phyloP scores from a whole-genome alignment of 2,329 filamentous ascomycete species.

The Celoporthe dispersa region DNA sequence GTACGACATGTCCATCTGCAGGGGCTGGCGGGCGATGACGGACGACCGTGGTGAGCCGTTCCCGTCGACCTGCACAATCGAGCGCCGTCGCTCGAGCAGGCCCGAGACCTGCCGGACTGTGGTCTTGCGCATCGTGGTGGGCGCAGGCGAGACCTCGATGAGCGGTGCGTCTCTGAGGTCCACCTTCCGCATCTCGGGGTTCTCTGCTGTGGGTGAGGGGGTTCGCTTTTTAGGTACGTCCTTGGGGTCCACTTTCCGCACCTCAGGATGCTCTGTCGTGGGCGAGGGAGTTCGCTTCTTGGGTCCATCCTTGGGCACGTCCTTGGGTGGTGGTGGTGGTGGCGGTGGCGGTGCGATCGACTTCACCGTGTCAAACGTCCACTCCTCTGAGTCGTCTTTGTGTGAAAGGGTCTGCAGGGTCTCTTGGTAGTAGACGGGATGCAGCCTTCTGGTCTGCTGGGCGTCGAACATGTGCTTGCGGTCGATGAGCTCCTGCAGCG shows the following conservation, averaged over 20 bases:
- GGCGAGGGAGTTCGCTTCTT: constrained; percentile 59
- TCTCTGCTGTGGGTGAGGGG: constrained; percentile 61
- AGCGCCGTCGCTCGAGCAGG: constrained; percentile 31
- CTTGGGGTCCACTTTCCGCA: constrained; percentile 62
- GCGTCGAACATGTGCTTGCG: constrained; percentile 83
- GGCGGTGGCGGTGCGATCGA: constrained; percentile 57
- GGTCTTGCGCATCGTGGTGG: constrained; percentile 62
- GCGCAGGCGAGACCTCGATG: constrained; percentile 57
- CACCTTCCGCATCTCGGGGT: constrained; percentile 64
- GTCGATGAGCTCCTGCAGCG: constrained; percentile 83
- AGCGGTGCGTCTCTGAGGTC: constrained; percentile 65
- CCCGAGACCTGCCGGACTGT: constrained; percentile 57
- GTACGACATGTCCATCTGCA: constrained; percentile 89
- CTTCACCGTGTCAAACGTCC: constrained; percentile 95
- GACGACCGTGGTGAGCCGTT: constrained; percentile 50
- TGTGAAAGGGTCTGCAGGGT: constrained; percentile 75
- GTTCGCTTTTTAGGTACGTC: constrained; percentile 59
- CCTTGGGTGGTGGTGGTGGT: constrained; percentile 33
- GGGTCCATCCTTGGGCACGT: constrained; percentile 50
- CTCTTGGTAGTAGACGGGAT: constrained; percentile 90
- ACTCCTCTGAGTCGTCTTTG: constrained; percentile 71
- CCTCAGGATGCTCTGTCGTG: constrained; percentile 63
- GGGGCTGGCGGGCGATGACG: constrained; percentile 69
- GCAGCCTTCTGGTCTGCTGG: constrained; percentile 68
- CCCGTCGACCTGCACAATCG: constrained; percentile 37